Base-by-base conservation (phyloP, 2,329 filamentous ascomycete species). In the Fusarium illudens region DNA sequence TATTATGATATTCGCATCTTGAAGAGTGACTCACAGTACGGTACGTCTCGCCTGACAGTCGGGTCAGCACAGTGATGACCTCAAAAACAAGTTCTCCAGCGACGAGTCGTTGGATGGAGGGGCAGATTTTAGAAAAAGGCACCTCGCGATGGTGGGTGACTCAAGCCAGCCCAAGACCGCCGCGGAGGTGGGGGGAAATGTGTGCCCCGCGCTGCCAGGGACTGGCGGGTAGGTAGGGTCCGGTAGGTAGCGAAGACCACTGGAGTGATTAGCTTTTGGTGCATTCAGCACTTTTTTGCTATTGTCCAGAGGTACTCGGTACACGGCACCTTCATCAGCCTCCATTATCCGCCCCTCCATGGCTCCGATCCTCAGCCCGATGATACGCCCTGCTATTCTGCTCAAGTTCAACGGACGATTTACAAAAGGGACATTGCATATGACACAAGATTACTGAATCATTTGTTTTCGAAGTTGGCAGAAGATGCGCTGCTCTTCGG, bases 111-210 rank as follows among this genome's bases (percentile, higher is more conserved):
- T 58, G 46, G 58, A 71, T 71, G 63, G 71, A 75, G 72, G 71
- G 72, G 71, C 72, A 74, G 64, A 50, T 71, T 73, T 72, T 25
- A 49, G 48, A 68, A 60, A 72, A 73, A 63, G 60, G 62, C 69
- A 65, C 52, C 60, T 71, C 53, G 50, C 59, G 62, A 70, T 73
- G 72, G 67, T 73, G 72, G 70, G 72, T 74, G 72, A 74, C 65
- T 74, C 72, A 74, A 73, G 59, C 54, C 30, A 39, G 53, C n/a
- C n/a, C n/a, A 19, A 32, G 54, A 44, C 32, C 36, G n/a, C n/a
- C n/a, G n/a, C n/a, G 32, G 42, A 72, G 64, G 71, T 68, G 69
- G 71, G 68, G 71, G 64, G 30, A 54, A 63, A 62, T 65, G 33
- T 68, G 63, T 73, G 72, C 72, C 72, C 72, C 72, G 62, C 72